Evolutionary conservation across 2,329 filamentous ascomycete species (phyloP), one percentile per base, ranked within the genome.

Genomic region (Fragosphaeria purpurea): DNA sequence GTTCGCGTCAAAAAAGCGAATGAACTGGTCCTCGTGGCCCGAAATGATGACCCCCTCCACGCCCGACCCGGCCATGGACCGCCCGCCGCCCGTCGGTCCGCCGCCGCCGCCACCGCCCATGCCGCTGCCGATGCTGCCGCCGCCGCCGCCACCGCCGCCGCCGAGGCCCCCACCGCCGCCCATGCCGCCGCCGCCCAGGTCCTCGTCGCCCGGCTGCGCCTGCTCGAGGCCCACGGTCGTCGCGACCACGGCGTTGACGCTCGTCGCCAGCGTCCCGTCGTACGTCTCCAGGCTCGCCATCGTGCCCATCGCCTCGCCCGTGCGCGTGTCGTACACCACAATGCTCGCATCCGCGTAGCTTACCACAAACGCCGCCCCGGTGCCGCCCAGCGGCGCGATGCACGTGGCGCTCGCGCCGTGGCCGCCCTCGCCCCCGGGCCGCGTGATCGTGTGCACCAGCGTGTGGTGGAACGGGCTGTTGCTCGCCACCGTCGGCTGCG

Each of bases 1-100:
- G 64, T 98, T 97, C 56, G 93, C 93, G 73, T 98, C 93, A 66
- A 95, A 98, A 75, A 98, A 95, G 58, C 91, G 79, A 59, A 98
- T 89, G 62, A 89, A 96, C 59, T 87, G 83, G 70, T 98, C 93
- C 71, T 98, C 93, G 64, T 98, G 91, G 57, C 93, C 93, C 55
- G 87, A 94, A 57, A 98, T 96, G 52, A 98, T 86, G 30, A 94
- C 87, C 10, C 93, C 93, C 66, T 96, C 90, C 1, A 95, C 83
- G 37, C 86, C 86, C 51, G 85, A 88, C 47, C 83, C 85, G 7
- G 83, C 83, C 70, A 75, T 75, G 1, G 73, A 72, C 35, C 75
- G 70, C 38, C 75, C 72, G 31, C 87, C 86, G 9, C 80, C 80
- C 0, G 93, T 97, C 6, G 91, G 88, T 1, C 89, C 54, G 3